These are phyloP conservation scores for Ajuga chamaepitys DNA, from an alignment of 257 asterid species.

Conservation along the genomic window DNA sequence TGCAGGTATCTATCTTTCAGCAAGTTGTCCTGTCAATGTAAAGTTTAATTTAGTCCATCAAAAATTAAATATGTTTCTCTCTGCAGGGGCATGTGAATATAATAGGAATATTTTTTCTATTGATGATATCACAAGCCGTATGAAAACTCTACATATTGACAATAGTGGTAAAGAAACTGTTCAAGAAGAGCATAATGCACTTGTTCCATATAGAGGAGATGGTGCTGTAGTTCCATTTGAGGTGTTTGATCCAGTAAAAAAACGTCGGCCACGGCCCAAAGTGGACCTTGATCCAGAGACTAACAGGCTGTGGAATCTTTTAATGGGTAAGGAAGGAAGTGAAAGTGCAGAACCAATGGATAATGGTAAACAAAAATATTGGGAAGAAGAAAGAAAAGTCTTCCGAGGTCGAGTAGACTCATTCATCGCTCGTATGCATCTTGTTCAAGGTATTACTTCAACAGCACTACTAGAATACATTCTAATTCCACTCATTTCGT, in stretches of 20 bases:
- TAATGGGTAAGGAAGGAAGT: constrained; percentile 62
- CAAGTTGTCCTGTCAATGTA: neutral
- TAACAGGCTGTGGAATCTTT: constrained; percentile 63
- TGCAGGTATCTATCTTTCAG: constrained; percentile 35
- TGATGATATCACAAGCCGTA: constrained; percentile 30
- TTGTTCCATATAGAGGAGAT: constrained; percentile 55
- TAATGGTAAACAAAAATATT: constrained; percentile 51
- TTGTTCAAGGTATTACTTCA: constrained; percentile 65
- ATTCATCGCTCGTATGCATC: constrained; percentile 87
- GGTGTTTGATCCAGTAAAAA: constrained; percentile 43
- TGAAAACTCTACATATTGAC: constrained; percentile 36
- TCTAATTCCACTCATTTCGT: neutral
- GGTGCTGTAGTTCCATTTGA: constrained; percentile 48
- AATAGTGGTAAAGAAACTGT: constrained; percentile 17
- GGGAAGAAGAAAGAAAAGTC: constrained; percentile 73
- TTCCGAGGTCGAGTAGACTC: constrained; percentile 72
- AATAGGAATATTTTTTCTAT: constrained; percentile 16
- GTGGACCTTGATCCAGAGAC: constrained; percentile 92
- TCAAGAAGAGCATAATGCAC: constrained; percentile 33
- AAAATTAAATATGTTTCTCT: constrained; percentile 11
- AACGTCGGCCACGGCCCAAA: constrained; percentile 55
- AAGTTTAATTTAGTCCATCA: constrained; percentile 6
- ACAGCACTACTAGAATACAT: neutral
- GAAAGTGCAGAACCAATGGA: constrained; percentile 45
- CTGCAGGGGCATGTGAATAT: constrained; percentile 41